A percentile compares a stretch with the other conserved stretches of the same genome.
Evolutionary conservation across 192 early-diverging fungal genomes (phyloP).

Genomic region (Pilobolus umbonatus): DNA sequence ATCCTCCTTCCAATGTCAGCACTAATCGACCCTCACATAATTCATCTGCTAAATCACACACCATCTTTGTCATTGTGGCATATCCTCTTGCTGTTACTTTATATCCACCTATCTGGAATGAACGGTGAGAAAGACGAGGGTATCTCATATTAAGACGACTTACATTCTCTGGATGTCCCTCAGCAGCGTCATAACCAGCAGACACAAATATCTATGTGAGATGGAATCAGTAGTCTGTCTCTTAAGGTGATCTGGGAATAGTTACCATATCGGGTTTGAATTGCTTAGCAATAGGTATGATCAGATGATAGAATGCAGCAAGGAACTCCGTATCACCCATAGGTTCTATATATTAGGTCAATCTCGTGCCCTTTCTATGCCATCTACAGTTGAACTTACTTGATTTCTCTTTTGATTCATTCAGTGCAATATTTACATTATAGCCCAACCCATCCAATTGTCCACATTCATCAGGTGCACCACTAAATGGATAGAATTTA

Average conservation of each 20-base stretch:
- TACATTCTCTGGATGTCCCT: conserved; percentile 56
- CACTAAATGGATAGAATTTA: conserved; percentile 65
- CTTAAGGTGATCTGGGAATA: background rate
- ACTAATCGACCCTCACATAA: conserved; percentile 54
- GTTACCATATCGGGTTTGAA: conserved; percentile 68
- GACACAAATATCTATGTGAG: conserved; percentile 46
- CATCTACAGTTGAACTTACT: conserved; percentile 44
- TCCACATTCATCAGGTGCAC: conserved; percentile 52
- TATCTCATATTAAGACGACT: too few species aligned
- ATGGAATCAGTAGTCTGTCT: background rate
- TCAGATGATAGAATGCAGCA: conserved; percentile 58
- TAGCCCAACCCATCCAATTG: conserved; percentile 45
- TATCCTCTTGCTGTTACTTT: conserved; percentile 62
- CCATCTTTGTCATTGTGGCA: conserved; percentile 60
- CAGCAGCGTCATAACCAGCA: conserved; percentile 74
- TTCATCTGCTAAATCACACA: conserved; percentile 53
- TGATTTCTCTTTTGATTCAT: conserved; percentile 32
- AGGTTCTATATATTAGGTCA: conserved; percentile 34
- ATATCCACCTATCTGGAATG: conserved; percentile 63
- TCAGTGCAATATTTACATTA: conserved; percentile 48
- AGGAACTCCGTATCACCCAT: conserved; percentile 74
- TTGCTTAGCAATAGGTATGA: conserved; percentile 67
- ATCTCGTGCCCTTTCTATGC: too few species aligned
- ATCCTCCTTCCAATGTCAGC: conserved; percentile 59
- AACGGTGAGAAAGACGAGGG: too few species aligned